These are phyloP conservation scores for Scytalidium lignicola DNA, from an alignment of 2,329 filamentous ascomycete genomes.

Conservation along the genomic window DNA sequence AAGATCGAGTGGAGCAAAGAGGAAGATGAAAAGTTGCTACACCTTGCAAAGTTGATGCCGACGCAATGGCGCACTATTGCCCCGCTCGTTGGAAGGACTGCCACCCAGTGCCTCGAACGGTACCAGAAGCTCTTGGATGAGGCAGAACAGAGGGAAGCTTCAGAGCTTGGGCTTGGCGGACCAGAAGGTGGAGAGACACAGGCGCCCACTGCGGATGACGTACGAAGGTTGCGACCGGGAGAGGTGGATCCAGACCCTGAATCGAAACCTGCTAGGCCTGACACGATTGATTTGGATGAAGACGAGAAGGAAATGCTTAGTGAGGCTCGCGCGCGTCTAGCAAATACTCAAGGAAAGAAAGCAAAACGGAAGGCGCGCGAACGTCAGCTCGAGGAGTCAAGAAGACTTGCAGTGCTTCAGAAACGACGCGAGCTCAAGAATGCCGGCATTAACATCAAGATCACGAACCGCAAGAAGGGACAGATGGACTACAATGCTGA, in stretches of 20 bases:
- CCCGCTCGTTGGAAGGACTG: constrained; percentile 91
- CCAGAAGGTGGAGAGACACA: constrained; percentile 81
- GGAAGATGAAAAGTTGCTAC: constrained; percentile 94
- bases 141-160: constrained; percentile 81
- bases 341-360: constrained; percentile 98
- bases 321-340: constrained; percentile 90
- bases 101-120: constrained; percentile 93
- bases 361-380: constrained; percentile 96
- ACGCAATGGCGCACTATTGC: constrained; percentile 99
- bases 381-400: constrained; percentile 89
- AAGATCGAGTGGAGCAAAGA: constrained; percentile 99
- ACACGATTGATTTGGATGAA: constrained; percentile 97
- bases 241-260: constrained; percentile 97
- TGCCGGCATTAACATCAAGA: constrained; percentile 96
- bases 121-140: constrained; percentile 97
- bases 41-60: constrained; percentile 96
- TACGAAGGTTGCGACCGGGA: constrained; percentile 80
- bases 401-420: constrained; percentile 82
- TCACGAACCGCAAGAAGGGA: constrained; percentile 83
- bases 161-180: constrained; percentile 75
- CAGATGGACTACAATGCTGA: constrained; percentile 99
- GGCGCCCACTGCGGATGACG: constrained; percentile 88
- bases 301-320: constrained; percentile 99
- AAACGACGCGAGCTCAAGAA: constrained; percentile 96
- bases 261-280: constrained; percentile 88